Percentiles rank a stretch among this genome's conserved stretches.
phyloP scores from a whole-genome alignment of 140 eudicot genomes.

The Senecio squalidus region DNA sequence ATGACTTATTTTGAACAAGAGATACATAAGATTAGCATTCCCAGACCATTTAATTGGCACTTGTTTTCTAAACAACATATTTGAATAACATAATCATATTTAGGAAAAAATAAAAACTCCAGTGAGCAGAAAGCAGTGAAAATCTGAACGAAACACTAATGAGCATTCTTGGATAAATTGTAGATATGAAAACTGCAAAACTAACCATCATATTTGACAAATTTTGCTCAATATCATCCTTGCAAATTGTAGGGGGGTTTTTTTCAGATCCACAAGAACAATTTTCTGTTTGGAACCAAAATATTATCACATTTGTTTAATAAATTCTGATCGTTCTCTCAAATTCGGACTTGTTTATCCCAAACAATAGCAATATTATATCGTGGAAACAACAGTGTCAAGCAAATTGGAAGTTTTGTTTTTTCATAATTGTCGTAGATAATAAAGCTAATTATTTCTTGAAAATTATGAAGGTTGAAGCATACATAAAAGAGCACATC shows the following conservation, averaged over 20 bases:
- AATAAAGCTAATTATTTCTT: conserved; percentile 3
- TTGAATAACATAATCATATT: background rate
- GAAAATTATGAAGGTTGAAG: conserved; percentile 67
- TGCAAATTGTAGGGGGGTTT: background rate
- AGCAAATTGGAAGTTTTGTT: background rate
- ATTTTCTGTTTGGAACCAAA: background rate
- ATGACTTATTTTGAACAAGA: no score
- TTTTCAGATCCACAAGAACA: background rate
- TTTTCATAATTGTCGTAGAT: background rate
- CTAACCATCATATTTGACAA: background rate
- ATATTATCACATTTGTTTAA: background rate
- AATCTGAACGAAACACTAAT: background rate
- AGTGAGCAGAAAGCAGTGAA: background rate
- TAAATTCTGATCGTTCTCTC: no score
- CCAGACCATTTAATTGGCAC: background rate
- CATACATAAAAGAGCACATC: conserved; percentile 91
- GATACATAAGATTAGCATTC: background rate
- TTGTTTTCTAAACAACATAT: background rate
- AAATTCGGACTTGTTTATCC: no score
- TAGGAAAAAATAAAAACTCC: background rate
- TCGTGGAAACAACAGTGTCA: background rate
- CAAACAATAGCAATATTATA: no score
- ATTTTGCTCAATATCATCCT: background rate
- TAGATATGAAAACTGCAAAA: background rate
- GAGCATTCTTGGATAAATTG: background rate